Conservation (phyloP, 2,329 filamentous ascomycete species). For the Triangularia verruculosa region DNA sequence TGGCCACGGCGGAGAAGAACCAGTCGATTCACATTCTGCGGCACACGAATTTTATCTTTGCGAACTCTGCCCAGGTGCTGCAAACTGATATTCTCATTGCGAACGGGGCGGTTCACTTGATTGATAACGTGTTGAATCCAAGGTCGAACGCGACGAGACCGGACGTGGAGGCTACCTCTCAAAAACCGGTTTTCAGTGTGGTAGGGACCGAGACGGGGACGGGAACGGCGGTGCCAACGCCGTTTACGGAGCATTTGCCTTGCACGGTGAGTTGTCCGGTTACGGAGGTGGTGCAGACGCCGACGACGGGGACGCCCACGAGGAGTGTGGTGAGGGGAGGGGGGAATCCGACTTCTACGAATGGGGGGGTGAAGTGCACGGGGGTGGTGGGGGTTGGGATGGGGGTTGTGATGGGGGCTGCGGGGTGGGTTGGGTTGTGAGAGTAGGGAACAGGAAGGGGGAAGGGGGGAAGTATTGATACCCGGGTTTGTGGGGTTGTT, state of each 20-base stretch:
- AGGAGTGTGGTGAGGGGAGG: not conserved
- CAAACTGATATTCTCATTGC: slow-evolving; percentile 51
- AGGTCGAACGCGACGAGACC: slow-evolving; percentile 35
- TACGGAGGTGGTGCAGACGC: not conserved
- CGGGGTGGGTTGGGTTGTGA: slow-evolving; percentile 13
- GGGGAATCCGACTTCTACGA: slow-evolving; percentile 3
- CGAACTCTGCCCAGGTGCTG: slow-evolving; percentile 52
- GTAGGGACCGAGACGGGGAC: slow-evolving; percentile 23
- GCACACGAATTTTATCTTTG: slow-evolving; percentile 40
- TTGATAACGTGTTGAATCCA: slow-evolving; percentile 53
- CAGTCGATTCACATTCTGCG: slow-evolving; percentile 47
- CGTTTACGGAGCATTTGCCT: slow-evolving; percentile 43
- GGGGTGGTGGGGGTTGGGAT: slow-evolving; percentile 15
- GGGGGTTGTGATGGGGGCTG: slow-evolving; percentile 11
- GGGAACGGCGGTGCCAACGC: slow-evolving; percentile 22
- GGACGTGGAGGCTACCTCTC: slow-evolving; percentile 36
- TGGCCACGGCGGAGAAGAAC: slow-evolving; percentile 33
- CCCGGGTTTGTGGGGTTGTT: not conserved
- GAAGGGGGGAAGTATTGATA: not conserved
- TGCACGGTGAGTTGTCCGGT: slow-evolving; percentile 33
- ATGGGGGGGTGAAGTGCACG: slow-evolving; percentile 20
- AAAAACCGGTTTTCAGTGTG: slow-evolving; percentile 34
- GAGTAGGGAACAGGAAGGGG: not conserved
- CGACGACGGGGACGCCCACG: not conserved
- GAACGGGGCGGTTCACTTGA: slow-evolving; percentile 57